Conservation (phyloP, 352 stramenopile species). For the Hyaloperonospora arabidopsidis region DNA sequence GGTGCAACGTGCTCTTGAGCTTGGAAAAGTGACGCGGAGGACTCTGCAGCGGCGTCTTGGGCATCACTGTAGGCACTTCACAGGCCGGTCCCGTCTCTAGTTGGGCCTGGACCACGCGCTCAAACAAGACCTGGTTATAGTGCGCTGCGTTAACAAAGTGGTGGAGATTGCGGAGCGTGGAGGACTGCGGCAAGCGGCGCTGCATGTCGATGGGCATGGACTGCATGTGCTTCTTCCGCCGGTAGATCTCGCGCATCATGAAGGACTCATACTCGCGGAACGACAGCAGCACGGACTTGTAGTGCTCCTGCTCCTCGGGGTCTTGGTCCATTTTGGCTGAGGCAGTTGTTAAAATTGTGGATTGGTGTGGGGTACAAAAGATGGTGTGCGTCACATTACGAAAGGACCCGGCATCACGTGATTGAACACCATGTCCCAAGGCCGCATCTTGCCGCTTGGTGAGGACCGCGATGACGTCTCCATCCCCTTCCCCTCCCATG, state of each 20-base stretch:
- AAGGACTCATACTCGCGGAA: constrained; percentile 81
- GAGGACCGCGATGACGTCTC: constrained; percentile 10
- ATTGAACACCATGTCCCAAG: constrained; percentile 43
- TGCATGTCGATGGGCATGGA: constrained; percentile 65
- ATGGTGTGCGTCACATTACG: no score
- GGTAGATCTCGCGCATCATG: constrained; percentile 79
- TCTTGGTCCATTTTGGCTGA: constrained; percentile 39
- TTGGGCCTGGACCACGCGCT: constrained; percentile 70
- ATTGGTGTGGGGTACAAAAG: neutral
- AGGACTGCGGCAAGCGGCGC: constrained; percentile 57
- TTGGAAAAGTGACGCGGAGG: constrained; percentile 74
- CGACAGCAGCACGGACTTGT: constrained; percentile 75
- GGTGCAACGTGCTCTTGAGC: constrained; percentile 87
- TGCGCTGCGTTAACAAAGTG: constrained; percentile 75
- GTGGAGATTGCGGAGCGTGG: constrained; percentile 67
- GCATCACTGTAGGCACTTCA: constrained; percentile 47
- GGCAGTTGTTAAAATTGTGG: neutral
- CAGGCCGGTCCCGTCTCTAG: constrained; percentile 45
- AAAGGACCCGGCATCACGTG: no score
- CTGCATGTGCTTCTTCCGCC: constrained; percentile 78
- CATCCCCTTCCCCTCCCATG: no score
- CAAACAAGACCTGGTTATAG: constrained; percentile 74
- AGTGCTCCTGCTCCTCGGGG: constrained; percentile 72
- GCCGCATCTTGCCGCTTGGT: constrained; percentile 76
- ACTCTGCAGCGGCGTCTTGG: constrained; percentile 54